Evolutionary conservation across 2,329 filamentous ascomycete genomes (phyloP).

Genomic region (Pochonia chlamydosporia): DNA sequence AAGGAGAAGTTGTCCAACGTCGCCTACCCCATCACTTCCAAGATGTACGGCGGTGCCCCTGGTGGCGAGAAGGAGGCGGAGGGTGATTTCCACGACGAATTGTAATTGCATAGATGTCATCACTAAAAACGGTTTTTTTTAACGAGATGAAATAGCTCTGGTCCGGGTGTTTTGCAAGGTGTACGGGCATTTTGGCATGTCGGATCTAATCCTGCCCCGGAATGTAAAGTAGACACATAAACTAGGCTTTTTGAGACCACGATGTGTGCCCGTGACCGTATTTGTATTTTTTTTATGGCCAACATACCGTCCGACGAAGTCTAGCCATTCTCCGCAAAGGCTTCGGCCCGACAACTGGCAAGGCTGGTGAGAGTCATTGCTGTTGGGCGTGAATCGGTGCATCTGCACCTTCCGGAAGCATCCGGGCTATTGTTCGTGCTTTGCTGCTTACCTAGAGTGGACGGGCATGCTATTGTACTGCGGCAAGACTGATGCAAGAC

Average conservation of each 20-base stretch:
- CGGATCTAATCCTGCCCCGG: constrained; percentile 10
- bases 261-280: too few species aligned
- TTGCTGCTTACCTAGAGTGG: too few species aligned
- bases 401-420: too few species aligned
- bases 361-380: too few species aligned
- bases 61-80: constrained; percentile 60
- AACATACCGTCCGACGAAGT: too few species aligned
- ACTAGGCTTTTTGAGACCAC: constrained; percentile 8
- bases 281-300: too few species aligned
- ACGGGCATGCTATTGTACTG: too few species aligned
- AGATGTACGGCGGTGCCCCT: constrained; percentile 72
- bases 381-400: too few species aligned
- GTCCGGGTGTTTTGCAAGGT: constrained; percentile 19
- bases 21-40: constrained; percentile 98
- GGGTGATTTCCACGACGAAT: constrained; percentile 70
- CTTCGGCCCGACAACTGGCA: too few species aligned
- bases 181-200: constrained; percentile 15
- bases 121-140: constrained; percentile 5
- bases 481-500: too few species aligned
- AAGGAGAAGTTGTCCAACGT: constrained; percentile 98
- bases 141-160: constrained; percentile 9
- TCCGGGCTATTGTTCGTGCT: too few species aligned
- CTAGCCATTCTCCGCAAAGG: too few species aligned
- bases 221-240: constrained; percentile 25
- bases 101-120: constrained; percentile 51